A percentile compares a stretch with the other conserved stretches of the same genome.
Conservation (phyloP, 805 yeast genomes). For the Metschnikowia cerradonensis region DNA sequence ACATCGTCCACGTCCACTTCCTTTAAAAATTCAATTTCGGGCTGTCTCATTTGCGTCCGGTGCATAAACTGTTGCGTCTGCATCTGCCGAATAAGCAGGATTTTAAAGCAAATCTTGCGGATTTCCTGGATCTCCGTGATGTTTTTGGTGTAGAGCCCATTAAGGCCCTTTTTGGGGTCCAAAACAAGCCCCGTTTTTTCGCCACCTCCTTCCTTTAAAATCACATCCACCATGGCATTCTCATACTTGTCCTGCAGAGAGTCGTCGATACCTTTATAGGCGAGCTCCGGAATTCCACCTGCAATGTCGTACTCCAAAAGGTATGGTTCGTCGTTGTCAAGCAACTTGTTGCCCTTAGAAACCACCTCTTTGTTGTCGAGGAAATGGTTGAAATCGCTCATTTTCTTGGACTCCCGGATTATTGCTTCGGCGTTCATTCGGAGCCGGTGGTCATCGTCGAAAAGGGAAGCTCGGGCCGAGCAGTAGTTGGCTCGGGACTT, state of each 20-base stretch:
- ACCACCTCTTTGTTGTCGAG: conserved; percentile 36
- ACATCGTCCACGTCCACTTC: conserved; percentile 81
- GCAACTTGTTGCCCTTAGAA: conserved; percentile 40
- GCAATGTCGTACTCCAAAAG: conserved; percentile 79
- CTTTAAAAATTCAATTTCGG: conserved; percentile 56
- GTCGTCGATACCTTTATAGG: conserved; percentile 48
- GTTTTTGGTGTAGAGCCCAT: conserved; percentile 57
- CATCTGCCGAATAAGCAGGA: conserved; percentile 82
- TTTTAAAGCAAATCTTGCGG: conserved; percentile 81
- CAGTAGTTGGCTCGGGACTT: conserved; percentile 75
- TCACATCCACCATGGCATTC: conserved; percentile 32
- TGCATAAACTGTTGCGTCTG: conserved; percentile 78
- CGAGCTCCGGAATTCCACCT: conserved; percentile 72
- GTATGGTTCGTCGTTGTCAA: conserved; percentile 59
- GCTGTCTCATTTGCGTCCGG: conserved; percentile 67
- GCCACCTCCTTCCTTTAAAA: conserved; percentile 22
- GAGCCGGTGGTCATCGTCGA: conserved; percentile 51
- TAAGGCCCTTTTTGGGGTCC: conserved; percentile 52
- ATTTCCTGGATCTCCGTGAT: conserved; percentile 82
- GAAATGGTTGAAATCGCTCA: conserved; percentile 57
- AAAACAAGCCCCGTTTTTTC: conserved; percentile 25
- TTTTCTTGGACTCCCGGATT: conserved; percentile 58
- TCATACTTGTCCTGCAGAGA: conserved; percentile 38
- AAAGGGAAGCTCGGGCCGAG: conserved; percentile 60
- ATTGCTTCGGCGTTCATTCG: conserved; percentile 69